Conservation (phyloP, 1,284 basidiomycete species). For the Cutaneotrichosporon arboriforme region DNA sequence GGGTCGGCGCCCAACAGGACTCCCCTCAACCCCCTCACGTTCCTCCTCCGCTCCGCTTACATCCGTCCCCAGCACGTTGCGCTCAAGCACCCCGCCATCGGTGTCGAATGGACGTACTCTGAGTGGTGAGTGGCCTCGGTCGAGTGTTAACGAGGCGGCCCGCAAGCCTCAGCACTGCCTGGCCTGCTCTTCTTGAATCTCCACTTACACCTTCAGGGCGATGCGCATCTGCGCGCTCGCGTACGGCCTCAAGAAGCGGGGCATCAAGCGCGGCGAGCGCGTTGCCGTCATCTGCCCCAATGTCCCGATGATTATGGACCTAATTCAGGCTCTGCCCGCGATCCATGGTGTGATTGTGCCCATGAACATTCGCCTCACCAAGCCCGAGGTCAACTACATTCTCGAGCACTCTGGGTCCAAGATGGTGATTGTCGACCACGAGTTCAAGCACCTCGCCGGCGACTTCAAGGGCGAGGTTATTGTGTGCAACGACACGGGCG, state of each 20-base stretch:
- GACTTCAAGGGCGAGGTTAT: slow-evolving; percentile 18
- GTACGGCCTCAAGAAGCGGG: slow-evolving; percentile 62
- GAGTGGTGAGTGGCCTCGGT: slow-evolving; percentile 23
- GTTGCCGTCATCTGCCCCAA: slow-evolving; percentile 56
- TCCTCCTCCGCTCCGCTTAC: slow-evolving; percentile 18
- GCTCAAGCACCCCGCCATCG: slow-evolving; percentile 18
- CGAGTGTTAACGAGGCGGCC: too few relatives aligned
- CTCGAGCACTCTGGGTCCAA: slow-evolving; percentile 15
- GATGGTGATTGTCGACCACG: slow-evolving; percentile 15
- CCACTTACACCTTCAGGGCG: slow-evolving; percentile 13
- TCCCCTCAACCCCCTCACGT: slow-evolving; percentile 18
- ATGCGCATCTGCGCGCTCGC: slow-evolving; percentile 51
- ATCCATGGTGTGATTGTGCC: slow-evolving; percentile 17
- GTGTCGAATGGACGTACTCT: slow-evolving; percentile 17
- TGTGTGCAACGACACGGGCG: slow-evolving; percentile 13
- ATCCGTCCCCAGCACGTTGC: slow-evolving; percentile 16
- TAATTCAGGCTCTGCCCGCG: slow-evolving; percentile 16
- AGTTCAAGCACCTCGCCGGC: slow-evolving; percentile 15
- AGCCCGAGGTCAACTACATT: slow-evolving; percentile 19
- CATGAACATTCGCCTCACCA: slow-evolving; percentile 19
- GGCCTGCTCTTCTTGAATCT: neutral
- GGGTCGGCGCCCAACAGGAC: slow-evolving; percentile 8
- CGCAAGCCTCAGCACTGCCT: too few relatives aligned
- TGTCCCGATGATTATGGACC: slow-evolving; percentile 19
- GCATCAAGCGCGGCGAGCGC: slow-evolving; percentile 69